Evolutionary conservation across 2,329 filamentous ascomycete species (phyloP).

Genomic region (Phialophora tarda): DNA sequence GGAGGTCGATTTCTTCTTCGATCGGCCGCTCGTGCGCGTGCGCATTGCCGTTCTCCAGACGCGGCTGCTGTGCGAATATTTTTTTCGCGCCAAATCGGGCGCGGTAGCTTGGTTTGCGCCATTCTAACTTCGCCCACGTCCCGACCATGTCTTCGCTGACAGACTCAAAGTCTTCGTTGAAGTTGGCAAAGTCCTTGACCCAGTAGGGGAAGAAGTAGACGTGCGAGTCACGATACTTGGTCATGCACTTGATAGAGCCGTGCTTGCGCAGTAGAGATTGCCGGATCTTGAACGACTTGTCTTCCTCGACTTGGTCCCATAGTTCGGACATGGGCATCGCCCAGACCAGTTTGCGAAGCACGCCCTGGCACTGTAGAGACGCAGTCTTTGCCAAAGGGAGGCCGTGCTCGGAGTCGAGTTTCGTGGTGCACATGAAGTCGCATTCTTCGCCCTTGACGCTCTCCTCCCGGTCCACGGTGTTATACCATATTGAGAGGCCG

Average conservation of each 20-base stretch:
- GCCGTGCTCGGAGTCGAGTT: slow-evolving; percentile 60
- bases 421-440: slow-evolving; percentile 83
- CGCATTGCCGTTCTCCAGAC: slow-evolving; percentile 26
- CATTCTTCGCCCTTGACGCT: slow-evolving; percentile 88
- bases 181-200: slow-evolving; percentile 81
- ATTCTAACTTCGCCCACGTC: slow-evolving; percentile 93
- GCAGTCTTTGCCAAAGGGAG: slow-evolving; percentile 62
- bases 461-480: slow-evolving; percentile 73
- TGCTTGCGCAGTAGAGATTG: slow-evolving; percentile 77
- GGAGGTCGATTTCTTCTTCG: slow-evolving; percentile 62
- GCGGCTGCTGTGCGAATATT: slow-evolving; percentile 56
- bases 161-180: slow-evolving; percentile 82
- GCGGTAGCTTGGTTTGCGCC: slow-evolving; percentile 65
- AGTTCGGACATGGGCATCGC: slow-evolving; percentile 87
- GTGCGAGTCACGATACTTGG: slow-evolving; percentile 85
- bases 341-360: slow-evolving; percentile 70
- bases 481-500: slow-evolving; percentile 88
- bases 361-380: slow-evolving; percentile 62
- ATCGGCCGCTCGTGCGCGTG: slow-evolving; percentile 48
- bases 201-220: slow-evolving; percentile 93
- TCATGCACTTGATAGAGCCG: slow-evolving; percentile 77
- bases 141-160: slow-evolving; percentile 90
- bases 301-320: slow-evolving; percentile 78
- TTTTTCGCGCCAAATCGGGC: slow-evolving; percentile 45
- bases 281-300: slow-evolving; percentile 69